Conservation (phyloP, 768 basidiomycete species). For the Stropharia rugosoannulata region DNA sequence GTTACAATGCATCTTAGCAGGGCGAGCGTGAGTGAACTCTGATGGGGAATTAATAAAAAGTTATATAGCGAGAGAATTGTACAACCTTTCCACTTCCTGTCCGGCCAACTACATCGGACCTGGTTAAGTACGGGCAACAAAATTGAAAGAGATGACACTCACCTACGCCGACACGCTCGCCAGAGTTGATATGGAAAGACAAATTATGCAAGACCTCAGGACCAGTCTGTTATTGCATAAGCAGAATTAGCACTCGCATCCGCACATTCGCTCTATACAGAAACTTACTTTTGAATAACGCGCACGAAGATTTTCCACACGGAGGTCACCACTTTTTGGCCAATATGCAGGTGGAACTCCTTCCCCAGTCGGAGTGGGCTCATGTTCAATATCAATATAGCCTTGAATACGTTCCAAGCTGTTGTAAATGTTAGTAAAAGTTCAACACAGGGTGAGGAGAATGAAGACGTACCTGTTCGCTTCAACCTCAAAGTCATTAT, state of each 20-base stretch:
- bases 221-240: slow-evolving; percentile 19
- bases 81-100: slow-evolving; percentile 47
- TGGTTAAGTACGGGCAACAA: too few species aligned
- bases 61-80: not conserved
- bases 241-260: not conserved
- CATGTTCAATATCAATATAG: slow-evolving; percentile 59
- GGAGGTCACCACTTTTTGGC: slow-evolving; percentile 58
- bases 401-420: slow-evolving; percentile 71
- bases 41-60: not conserved
- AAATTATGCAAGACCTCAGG: slow-evolving; percentile 57
- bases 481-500: slow-evolving; percentile 44
- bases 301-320: slow-evolving; percentile 55
- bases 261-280: not conserved
- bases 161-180: slow-evolving; percentile 55
- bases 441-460: not conserved
- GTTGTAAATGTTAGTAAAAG: not conserved
- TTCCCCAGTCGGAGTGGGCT: slow-evolving; percentile 36
- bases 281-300: slow-evolving; percentile 41
- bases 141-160: slow-evolving; percentile 18
- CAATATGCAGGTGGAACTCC: slow-evolving; percentile 64
- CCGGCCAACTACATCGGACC: slow-evolving; percentile 32
- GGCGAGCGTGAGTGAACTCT: slow-evolving; percentile 58
- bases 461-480: slow-evolving; percentile 19
- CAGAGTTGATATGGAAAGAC: slow-evolving; percentile 49
- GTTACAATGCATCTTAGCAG: slow-evolving; percentile 59